Evolutionary conservation across 352 stramenopile genomes (phyloP), one percentile per base, ranked within the genome.

Genomic region (Phytophthora pseudosyringae): DNA sequence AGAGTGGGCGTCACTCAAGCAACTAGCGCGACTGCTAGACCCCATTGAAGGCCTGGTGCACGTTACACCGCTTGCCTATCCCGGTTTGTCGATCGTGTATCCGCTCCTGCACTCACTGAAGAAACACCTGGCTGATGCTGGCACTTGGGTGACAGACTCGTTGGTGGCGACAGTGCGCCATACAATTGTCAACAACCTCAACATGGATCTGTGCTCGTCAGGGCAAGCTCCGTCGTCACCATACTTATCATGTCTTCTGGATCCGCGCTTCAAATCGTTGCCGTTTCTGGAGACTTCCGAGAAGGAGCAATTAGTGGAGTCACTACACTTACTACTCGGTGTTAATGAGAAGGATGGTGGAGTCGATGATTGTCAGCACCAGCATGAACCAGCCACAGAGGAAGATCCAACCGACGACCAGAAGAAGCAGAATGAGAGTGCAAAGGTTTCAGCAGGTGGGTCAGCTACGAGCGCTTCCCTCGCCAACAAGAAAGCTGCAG

Each of bases 251-350:
- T 91, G 81, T 49, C 62, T 92, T 12, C 50, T 94, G 11, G 83
- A 91, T 38, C 83, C 83, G 1, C 81, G 86, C 13, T 92, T 93
- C 66, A 94, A 93, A 67, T 74, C 74, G 15, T 47, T 94, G 31
- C 77, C 82, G 21, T 93, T 93, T 41, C 64, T 93, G 2, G 63
- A 80, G n/a, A 26, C 44, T n/a, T 59, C 33, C 25, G 80, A 91
- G 32, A 86, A 83, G 28, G 70, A 86, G 5, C 75, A 70, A 15
- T 67, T 93, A 5, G 55, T 89, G 3, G 69, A 81, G 47, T 72
- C 86, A 56, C 76, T 91, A 10, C 67, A 81, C 21, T 39, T 85
- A 38, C 69, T 91, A 18, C 77, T 89, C 29, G 57, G 68, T 16
- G 76, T 73, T 12, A 68, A 72, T 36, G 69, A 78, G 5, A 79